phyloP scores from a whole-genome alignment of 73 alveolate genomes.

The Symbiodinium natans region DNA sequence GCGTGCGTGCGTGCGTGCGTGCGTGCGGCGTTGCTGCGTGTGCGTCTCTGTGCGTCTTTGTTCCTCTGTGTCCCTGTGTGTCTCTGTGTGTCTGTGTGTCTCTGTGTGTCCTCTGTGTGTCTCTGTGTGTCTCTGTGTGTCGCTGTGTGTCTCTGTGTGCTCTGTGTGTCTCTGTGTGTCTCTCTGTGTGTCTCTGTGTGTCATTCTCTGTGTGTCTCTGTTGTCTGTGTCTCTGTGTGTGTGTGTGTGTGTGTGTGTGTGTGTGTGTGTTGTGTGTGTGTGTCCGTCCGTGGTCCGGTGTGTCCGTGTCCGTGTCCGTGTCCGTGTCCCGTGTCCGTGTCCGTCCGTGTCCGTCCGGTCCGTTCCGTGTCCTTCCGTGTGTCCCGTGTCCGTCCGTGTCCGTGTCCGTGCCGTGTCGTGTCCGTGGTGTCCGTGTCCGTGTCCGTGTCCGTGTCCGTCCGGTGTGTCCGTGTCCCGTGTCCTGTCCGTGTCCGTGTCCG shows the following conservation, averaged over 20 bases:
- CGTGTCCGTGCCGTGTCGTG: not conserved
- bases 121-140: too few relatives aligned
- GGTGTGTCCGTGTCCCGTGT: not conserved
- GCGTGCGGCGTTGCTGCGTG: too few relatives aligned
- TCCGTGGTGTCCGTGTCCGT: too few relatives aligned
- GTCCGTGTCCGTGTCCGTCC: slow-evolving; percentile 22
- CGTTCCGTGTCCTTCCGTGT: not conserved
- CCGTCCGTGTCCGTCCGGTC: not conserved
- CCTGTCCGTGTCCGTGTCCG: not conserved
- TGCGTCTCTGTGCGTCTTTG: too few relatives aligned
- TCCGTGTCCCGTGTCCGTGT: slow-evolving; percentile 31
- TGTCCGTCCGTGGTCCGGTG: not conserved
- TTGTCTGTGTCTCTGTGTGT: slow-evolving; percentile 43
- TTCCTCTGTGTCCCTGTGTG: slow-evolving; percentile 31
- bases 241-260: slow-evolving; percentile 25
- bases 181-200: slow-evolving; percentile 31
- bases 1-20: too few relatives aligned
- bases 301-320: slow-evolving; percentile 15
- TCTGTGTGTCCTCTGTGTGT: too few relatives aligned
- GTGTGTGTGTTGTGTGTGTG: too few relatives aligned
- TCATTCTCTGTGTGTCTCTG: too few relatives aligned
- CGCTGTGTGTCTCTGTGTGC: too few relatives aligned
- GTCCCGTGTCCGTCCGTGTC: slow-evolving; percentile 1
- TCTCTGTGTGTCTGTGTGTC: slow-evolving; percentile 36
- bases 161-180: slow-evolving; percentile 47